These are phyloP conservation scores for Vanrija sp. DNA, from an alignment of 1,284 basidiomycete genomes.

Conservation along the genomic window DNA sequence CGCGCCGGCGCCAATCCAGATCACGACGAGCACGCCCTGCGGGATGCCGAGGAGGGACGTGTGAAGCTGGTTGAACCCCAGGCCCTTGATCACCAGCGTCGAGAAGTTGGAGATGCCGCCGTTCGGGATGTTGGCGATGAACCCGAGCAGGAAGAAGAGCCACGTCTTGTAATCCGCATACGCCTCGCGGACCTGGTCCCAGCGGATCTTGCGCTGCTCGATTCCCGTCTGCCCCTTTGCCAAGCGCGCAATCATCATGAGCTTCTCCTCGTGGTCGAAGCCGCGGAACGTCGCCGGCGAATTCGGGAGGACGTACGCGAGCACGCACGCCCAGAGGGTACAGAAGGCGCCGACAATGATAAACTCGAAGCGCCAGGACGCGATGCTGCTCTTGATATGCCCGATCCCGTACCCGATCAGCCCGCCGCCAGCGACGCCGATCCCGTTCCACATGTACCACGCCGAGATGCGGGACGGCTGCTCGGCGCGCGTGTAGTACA, in stretches of 20 bases:
- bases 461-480: conserved; percentile 43
- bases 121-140: conserved; percentile 48
- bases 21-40: conserved; percentile 43
- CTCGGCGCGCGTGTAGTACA: conserved; percentile 45
- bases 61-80: conserved; percentile 42
- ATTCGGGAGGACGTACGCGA: conserved; percentile 43
- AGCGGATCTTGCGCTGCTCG: conserved; percentile 48
- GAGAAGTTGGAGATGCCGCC: conserved; percentile 43
- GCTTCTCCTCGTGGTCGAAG: conserved; percentile 48
- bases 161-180: conserved; percentile 42
- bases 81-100: conserved; percentile 47
- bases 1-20: conserved; percentile 42
- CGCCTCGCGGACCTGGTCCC: conserved; percentile 49
- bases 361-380: conserved; percentile 49
- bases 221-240: conserved; percentile 49
- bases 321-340: conserved; percentile 36
- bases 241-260: conserved; percentile 49
- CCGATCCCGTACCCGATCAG: conserved; percentile 38
- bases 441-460: conserved; percentile 47
- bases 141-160: conserved; percentile 40
- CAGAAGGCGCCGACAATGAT: conserved; percentile 46
- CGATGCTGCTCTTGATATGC: conserved; percentile 45
- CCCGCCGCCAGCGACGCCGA: conserved; percentile 45
- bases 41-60: conserved; percentile 48
- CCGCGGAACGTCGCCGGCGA: conserved; percentile 40